Base-by-base conservation (phyloP, 1,284 basidiomycete genomes). In the Irpex sp. region DNA sequence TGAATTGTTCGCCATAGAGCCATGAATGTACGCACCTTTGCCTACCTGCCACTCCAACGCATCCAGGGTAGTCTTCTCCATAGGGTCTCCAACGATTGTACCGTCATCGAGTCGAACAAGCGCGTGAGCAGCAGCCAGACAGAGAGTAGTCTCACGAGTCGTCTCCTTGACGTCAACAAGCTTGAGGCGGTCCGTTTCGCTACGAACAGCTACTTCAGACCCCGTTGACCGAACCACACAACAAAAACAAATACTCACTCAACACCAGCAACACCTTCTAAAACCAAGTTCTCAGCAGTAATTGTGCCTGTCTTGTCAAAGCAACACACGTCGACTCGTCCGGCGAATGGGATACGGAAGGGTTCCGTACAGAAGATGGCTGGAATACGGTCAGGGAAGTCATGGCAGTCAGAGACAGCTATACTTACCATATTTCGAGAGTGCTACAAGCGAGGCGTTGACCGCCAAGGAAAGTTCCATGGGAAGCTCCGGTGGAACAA, bases 251-350 rank as follows among this genome's bases (percentile, higher is more conserved):
- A 37, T 36, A 79, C 91, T 71, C 70, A 95, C 94, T 94, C 84
- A 36, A 96, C 83, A 62, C 95, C 96, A 48, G 85, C 92, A 44
- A 98, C 85, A 66, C 96, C 96, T 75, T 98, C 94, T 0, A 97
- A 83, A 11, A 97, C 94, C n/a, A 98, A 79, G 75, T 96, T 90
- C 75, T 97, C 95, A 0, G 94, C 93, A 0, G 96, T 98, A 67
- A 98, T 97, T 0, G 96, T 98, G 37, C 96, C 96, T 0, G 96
- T 98, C 82, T 98, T 98, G 79, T 98, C 96, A 70, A 98, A 98
- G 77, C 96, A 98, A 76, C 96, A 98, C 9, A 98, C 91, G 69
- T 98, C 96, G 5, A 98, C 94, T 36, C 93, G 86, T 5, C 96
- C 96, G 8, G 96, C 96, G 66, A 82, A 92, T 0, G 96, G 95